Evolutionary conservation across 495 filamentous ascomycete genomes (phyloP).

Genomic region (Aspergillus nanangensis): DNA sequence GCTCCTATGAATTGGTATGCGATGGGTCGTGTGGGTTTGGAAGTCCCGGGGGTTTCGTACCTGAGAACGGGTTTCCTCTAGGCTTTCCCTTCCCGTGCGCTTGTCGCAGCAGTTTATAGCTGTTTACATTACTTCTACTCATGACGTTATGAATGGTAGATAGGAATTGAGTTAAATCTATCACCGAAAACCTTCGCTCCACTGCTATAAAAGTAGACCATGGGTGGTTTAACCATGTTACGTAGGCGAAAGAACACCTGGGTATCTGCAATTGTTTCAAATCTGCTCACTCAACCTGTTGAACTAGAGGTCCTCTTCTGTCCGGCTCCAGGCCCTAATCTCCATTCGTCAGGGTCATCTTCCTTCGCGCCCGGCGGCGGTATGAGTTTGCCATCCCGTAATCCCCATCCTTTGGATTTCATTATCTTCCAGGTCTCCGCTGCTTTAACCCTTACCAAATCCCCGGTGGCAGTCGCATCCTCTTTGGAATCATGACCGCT

Average conservation of each 20-base stretch:
- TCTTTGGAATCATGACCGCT: conserved; percentile 82
- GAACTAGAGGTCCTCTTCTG: too few relatives aligned
- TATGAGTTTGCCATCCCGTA: conserved; percentile 48
- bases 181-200: conserved; percentile 8
- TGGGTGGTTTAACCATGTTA: too few relatives aligned
- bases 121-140: conserved; percentile 20
- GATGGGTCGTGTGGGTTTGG: neutral
- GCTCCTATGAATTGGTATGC: neutral
- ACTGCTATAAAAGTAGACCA: too few relatives aligned
- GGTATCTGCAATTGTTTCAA: neutral
- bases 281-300: neutral
- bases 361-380: conserved; percentile 30
- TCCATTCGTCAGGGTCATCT: conserved; percentile 2
- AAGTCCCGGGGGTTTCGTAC: neutral
- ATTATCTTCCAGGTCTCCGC: conserved; percentile 59
- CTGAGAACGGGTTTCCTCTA: conserved; percentile 14
- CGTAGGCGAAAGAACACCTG: too few relatives aligned
- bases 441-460: conserved; percentile 69
- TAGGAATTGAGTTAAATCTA: conserved; percentile 18
- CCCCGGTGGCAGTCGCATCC: conserved; percentile 83
- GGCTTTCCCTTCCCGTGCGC: neutral
- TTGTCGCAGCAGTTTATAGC: conserved; percentile 1
- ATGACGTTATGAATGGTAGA: conserved; percentile 30
- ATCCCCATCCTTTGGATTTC: conserved; percentile 58
- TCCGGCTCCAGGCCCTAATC: conserved; percentile 18